Evolutionary conservation across 108 stramenopile species (phyloP), one percentile per base, ranked within the genome.

Genomic region (Seminavis robusta): DNA sequence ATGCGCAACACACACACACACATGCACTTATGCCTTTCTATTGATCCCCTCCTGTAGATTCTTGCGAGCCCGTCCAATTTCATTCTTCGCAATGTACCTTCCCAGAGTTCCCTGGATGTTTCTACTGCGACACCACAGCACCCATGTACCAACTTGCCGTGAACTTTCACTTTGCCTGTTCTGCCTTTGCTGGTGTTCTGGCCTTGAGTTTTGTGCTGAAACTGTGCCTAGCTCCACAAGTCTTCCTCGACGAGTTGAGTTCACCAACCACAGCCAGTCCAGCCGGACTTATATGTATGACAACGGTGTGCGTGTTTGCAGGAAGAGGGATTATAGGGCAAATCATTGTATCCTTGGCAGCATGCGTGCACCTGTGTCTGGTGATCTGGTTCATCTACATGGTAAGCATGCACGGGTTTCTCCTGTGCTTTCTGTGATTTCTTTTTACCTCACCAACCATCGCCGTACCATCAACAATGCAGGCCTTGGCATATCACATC

Each of bases 71-170:
- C n/a, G 80, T 83, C n/a, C 79, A 90, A 28, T 90, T 86, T 50
- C 88, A 90, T 65, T 77, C 71, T 19, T 47, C 61, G 33, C 74
- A 74, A 31, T 90, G 88, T 42, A 65, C 71, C 24, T 84, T 77
- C 53, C 77, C 82, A 0, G 88, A 90, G 51, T 90, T 90, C 45
- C 84, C 88, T 16, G 88, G 88, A n/a, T 90, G 88, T 54, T 90
- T 86, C 46, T 81, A 64, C 53, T 90, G 88, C 52, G 88, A 90
- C 30, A 81, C 74, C 4, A 59, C 23, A 6, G 30, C 41, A 15
- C n/a, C 31, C 5, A 51, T 64, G 44, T 77, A 77, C 52, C 48
- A 51, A 56, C 6, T 71, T 26, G 87, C 81, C 10, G 36, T 77
- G 15, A 36, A 63, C 34, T 88, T 87, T 48, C 86, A 84, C 51